Evolutionary conservation across 495 filamentous ascomycete species (phyloP), one percentile per base, ranked within the genome.

Genomic region (Lasiosphaeria hispida): DNA sequence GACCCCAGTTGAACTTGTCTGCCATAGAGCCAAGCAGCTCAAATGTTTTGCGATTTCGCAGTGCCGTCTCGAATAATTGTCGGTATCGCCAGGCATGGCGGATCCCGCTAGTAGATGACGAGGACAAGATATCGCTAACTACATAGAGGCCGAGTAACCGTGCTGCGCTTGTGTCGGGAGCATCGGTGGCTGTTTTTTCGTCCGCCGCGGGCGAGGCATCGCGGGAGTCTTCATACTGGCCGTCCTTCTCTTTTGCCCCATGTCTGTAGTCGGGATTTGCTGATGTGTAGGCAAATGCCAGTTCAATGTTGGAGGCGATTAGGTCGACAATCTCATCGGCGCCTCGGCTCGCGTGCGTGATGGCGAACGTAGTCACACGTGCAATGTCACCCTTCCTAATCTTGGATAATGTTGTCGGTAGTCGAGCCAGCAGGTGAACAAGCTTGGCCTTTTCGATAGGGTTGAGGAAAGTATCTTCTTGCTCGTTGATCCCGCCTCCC

Each of bases 51-150:
- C 85, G 80, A 5, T 81, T 71, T 35, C 84, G 83, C 7, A 98
- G 75, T 0, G 87, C 84, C 0, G 77, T 73, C 70, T 96, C 95
- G 61, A 98, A 94, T 17, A 94, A 76, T 65, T 89, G 86, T 15
- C 93, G 83, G 64, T 94, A 97, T 41, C 91, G 85, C 91, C 91
- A 97, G 5, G 91, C 90, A 66, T 93, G 88, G 0, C 90, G 82
- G 36, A 96, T 88, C 0, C 91, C 90, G 60, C 85, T 87, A 1
- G 88, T 91, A 1, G 89, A 87, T 4, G 89, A 91, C 2, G 91
- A 88, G 1, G 88, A 91, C 33, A 96, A 82, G 53, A 97, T 89
- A 69, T 98, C 95, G 49, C 87, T 91, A 51, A 96, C 84, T 11
- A 95, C 72, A 64, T 94, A 96, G 10, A 98, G 80, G 9, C 83